Evolutionary conservation across 768 basidiomycete species (phyloP).

Genomic region (Tulasnella sp.): DNA sequence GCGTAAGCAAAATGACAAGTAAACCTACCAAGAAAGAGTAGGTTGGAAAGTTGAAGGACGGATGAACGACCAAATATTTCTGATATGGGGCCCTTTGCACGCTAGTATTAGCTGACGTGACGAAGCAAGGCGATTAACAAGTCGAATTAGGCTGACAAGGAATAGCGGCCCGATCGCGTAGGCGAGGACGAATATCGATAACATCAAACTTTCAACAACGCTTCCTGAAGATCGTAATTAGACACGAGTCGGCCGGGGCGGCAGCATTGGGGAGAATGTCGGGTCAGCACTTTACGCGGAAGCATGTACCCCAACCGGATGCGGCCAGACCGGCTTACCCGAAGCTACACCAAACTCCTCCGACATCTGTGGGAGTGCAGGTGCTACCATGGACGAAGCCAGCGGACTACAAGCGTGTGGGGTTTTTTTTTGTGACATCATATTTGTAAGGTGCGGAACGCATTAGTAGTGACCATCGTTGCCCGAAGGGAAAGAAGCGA

Average conservation of each 20-base stretch:
- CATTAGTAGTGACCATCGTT: background rate
- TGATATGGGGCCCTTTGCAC: conserved; percentile 53
- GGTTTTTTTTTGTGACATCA: background rate
- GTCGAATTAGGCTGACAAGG: background rate
- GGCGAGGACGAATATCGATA: conserved; percentile 57
- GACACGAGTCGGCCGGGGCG: background rate
- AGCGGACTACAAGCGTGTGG: conserved; percentile 45
- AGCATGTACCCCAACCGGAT: background rate
- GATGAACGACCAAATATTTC: conserved; percentile 67
- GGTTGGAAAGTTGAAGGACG: conserved; percentile 60
- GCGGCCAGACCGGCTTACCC: background rate
- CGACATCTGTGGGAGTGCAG: conserved; percentile 52
- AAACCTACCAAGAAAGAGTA: conserved; percentile 57
- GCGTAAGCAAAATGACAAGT: no score
- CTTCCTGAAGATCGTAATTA: conserved; percentile 33
- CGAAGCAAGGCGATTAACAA: background rate
- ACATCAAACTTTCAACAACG: conserved; percentile 53
- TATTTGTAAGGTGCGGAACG: no score
- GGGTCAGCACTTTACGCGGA: background rate
- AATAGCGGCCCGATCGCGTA: conserved; percentile 47
- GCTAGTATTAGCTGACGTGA: conserved; percentile 17
- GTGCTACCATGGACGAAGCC: conserved; percentile 72
- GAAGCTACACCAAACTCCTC: conserved; percentile 52
- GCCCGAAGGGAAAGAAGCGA: background rate
- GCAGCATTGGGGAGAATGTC: background rate